Evolutionary conservation across 2,329 filamentous ascomycete genomes (phyloP).

Genomic region (Penicillium crustosum): DNA sequence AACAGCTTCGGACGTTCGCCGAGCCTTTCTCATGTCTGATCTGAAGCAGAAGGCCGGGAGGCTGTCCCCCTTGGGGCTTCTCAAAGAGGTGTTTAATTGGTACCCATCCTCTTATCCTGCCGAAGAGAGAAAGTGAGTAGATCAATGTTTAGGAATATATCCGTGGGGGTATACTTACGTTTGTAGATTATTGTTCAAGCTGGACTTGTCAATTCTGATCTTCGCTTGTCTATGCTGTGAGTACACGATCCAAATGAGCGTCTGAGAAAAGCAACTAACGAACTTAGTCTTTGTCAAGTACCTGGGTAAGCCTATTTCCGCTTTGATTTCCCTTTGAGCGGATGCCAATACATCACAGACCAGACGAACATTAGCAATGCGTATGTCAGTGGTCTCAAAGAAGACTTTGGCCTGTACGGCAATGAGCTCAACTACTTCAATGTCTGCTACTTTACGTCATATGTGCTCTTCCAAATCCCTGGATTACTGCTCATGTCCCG

Average conservation of each 20-base stretch:
- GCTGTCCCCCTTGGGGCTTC: slow-evolving; percentile 16
- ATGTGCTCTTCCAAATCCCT: slow-evolving; percentile 35
- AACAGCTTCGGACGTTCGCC: neutral
- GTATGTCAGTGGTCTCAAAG: slow-evolving; percentile 36
- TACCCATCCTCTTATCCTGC: slow-evolving; percentile 32
- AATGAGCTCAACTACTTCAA: slow-evolving; percentile 36
- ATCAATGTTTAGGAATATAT: neutral
- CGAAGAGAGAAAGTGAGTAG: slow-evolving; percentile 31
- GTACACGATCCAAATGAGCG: neutral
- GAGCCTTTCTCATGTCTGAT: slow-evolving; percentile 17
- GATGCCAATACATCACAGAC: slow-evolving; percentile 15
- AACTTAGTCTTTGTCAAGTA: slow-evolving; percentile 29
- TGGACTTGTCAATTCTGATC: slow-evolving; percentile 33
- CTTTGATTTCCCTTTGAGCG: neutral
- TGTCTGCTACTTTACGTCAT: slow-evolving; percentile 33
- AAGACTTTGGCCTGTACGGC: slow-evolving; percentile 32
- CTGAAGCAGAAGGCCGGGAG: slow-evolving; percentile 5
- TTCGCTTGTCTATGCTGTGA: slow-evolving; percentile 36
- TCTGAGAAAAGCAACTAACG: slow-evolving; percentile 1
- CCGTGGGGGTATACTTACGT: neutral
- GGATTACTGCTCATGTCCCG: slow-evolving; percentile 33
- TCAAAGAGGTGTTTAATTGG: slow-evolving; percentile 37
- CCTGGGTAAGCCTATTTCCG: slow-evolving; percentile 17
- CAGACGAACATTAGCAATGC: slow-evolving; percentile 38
- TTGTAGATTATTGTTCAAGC: slow-evolving; percentile 31